phyloP scores from a whole-genome alignment of 805 yeast species.

The Lipomyces kockii region DNA sequence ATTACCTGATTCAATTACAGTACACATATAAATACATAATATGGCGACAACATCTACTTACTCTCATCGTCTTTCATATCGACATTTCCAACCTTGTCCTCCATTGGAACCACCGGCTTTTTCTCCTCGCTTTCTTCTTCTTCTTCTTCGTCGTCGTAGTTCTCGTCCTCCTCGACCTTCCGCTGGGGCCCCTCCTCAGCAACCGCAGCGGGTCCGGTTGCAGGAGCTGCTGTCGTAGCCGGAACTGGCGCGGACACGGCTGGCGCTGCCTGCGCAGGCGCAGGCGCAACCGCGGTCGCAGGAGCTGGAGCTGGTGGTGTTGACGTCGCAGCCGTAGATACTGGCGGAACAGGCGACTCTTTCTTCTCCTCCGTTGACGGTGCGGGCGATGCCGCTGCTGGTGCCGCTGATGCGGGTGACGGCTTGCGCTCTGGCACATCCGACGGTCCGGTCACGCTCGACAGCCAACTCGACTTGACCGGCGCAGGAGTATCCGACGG shows the following conservation, averaged over 20 bases:
- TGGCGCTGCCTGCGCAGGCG: conserved; percentile 1
- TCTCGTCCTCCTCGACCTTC: conserved; percentile 36
- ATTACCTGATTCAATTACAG: no score
- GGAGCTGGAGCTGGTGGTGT: background rate
- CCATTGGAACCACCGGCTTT: background rate
- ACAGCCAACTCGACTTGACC: conserved; percentile 26
- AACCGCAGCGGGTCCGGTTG: no score
- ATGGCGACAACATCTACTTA: background rate
- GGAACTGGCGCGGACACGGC: conserved; percentile 11
- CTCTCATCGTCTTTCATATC: conserved; percentile 8
- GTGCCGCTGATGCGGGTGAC: conserved; percentile 7
- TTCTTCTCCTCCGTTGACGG: conserved; percentile 6
- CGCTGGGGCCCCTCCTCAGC: conserved; percentile 31
- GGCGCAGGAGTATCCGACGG: conserved; percentile 14
- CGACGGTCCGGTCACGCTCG: conserved; percentile 26
- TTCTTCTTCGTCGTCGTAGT: conserved; percentile 35
- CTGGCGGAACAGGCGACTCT: background rate
- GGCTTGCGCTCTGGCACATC: conserved; percentile 18
- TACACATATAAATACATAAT: background rate
- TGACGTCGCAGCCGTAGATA: background rate
- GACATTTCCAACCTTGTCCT: conserved; percentile 13
- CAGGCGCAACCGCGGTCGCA: conserved; percentile 1
- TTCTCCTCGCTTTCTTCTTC: conserved; percentile 28
- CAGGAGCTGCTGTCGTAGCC: conserved; percentile 15
- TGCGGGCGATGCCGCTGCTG: conserved; percentile 9